A percentile compares a stretch with the other conserved stretches of the same genome.
Conservation (phyloP, 73 alveolate genomes). For the Paramecium pentaurelia region DNA sequence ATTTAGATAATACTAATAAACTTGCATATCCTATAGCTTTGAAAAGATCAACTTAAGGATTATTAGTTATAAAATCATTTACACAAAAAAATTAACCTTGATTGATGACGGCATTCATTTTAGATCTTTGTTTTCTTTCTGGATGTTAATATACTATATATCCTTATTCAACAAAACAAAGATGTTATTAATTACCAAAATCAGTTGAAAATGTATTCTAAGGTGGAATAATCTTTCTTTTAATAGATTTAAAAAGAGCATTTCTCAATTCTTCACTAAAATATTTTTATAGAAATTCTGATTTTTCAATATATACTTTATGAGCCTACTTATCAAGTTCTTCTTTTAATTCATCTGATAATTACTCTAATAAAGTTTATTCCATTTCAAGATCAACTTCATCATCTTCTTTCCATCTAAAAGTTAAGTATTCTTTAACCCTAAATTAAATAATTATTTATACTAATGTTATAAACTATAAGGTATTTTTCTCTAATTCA, state of each 20-base stretch:
- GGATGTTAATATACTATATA: not conserved
- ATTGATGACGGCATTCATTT: not conserved
- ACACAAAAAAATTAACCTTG: constrained; percentile 40
- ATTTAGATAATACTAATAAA: not conserved
- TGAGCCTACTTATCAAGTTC: constrained; percentile 9
- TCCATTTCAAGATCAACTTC: constrained; percentile 37
- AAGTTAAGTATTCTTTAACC: constrained; percentile 27
- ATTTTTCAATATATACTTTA: not conserved
- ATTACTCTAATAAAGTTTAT: not conserved
- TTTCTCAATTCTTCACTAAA: constrained; percentile 7
- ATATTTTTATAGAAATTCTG: not conserved
- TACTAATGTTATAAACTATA: constrained; percentile 18
- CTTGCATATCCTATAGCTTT: constrained; percentile 26
- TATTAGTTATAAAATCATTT: not conserved
- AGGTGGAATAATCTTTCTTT: constrained; percentile 10
- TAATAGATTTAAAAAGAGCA: constrained; percentile 1
- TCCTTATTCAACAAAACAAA: constrained; percentile 30
- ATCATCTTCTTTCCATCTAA: constrained; percentile 42
- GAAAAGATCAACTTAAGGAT: not conserved
- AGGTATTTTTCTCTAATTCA: not conserved
- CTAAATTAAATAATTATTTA: not conserved
- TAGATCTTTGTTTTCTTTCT: not conserved
- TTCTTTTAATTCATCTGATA: constrained; percentile 40
- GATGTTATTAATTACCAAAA: not conserved
- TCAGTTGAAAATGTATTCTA: not conserved